Base-by-base conservation (phyloP, 2,329 filamentous ascomycete species). In the Diaporthe caulivora region DNA sequence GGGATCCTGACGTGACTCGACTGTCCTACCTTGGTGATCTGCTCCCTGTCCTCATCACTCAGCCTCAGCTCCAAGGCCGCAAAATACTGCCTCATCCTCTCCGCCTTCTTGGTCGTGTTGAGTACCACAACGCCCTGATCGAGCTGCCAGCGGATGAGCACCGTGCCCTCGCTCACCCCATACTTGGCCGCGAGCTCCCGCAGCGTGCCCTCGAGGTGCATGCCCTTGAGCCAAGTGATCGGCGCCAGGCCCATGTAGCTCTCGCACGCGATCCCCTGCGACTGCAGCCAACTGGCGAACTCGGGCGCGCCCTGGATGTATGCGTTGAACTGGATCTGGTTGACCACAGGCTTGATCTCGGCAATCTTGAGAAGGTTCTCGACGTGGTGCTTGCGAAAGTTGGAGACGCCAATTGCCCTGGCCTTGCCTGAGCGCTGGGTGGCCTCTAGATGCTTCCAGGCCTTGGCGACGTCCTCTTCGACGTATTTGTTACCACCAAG, bases 401-500 rank as follows among this genome's bases (percentile, higher is more conserved):
- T 92, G 71, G 88, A 91, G 29, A 92, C 90, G 29, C 90, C 91
- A 75, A 92, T 92, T 9, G 87, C 88, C 70, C 87, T 88, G 7
- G 88, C 86, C 73, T 91, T 87, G 21, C 90, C 90, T 55, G 64
- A 24, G 29, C 53, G 62, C 53, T 70, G 18, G 85, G 80, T n/a
- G 83, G 81, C 76, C 78, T 92, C 90, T 89, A 92, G 90, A 8
- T 85, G 83, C 51, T 86, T 86, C 90, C 90, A 92, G 57, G 87
- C 86, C 42, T 83, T 79, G 79, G 92, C 90, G 21, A 92, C 84
- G 47, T 89, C 86, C 40, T 81, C 81, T 64, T 90, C 86, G 0
- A 84, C 84, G 58, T 87, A 84, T 51, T 86, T 86, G 76, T 88
- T 90, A 82, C 21, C 34, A 10, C 24, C 54, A 34, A 72, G 17